Percentiles rank a stretch among this genome's conserved stretches.
phyloP scores from a whole-genome alignment of 2,329 filamentous ascomycete genomes.

The Boeremia lycopersici region DNA sequence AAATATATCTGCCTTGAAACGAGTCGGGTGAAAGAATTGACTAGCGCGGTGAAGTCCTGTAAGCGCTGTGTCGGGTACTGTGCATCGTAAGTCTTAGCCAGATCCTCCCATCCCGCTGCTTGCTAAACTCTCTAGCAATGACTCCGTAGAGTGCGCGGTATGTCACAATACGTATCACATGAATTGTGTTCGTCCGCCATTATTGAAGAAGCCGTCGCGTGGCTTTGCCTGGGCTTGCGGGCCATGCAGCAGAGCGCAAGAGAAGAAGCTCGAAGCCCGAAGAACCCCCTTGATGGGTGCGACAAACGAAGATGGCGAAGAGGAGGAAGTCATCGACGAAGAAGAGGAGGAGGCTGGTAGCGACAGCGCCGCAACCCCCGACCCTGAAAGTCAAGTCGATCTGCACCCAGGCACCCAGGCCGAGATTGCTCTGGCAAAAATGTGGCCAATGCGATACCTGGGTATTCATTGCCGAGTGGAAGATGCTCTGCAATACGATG shows the following conservation, averaged over 20 bases:
- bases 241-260: constrained; percentile 93
- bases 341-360: constrained; percentile 70
- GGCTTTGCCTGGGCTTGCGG: constrained; percentile 98
- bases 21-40: constrained; percentile 91
- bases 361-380: constrained; percentile 62
- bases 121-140: constrained; percentile 64
- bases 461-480: constrained; percentile 95
- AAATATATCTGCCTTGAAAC: constrained; percentile 95
- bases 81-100: constrained; percentile 70
- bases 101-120: background rate
- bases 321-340: constrained; percentile 69
- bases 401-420: constrained; percentile 74
- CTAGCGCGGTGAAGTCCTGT: constrained; percentile 93
- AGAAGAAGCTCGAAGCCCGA: constrained; percentile 87
- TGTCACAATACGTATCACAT: constrained; percentile 97
- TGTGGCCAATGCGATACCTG: constrained; percentile 96
- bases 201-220: constrained; percentile 94
- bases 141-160: constrained; percentile 96
- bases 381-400: constrained; percentile 59
- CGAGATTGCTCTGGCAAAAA: constrained; percentile 87
- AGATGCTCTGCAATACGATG: constrained; percentile 94
- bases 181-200: constrained; percentile 90
- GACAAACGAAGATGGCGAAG: constrained; percentile 64
- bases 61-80: constrained; percentile 91
- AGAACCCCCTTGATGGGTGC: constrained; percentile 75